These are phyloP conservation scores for Podospora anserina DNA, from an alignment of 495 filamentous ascomycete genomes.

Conservation along the genomic window DNA sequence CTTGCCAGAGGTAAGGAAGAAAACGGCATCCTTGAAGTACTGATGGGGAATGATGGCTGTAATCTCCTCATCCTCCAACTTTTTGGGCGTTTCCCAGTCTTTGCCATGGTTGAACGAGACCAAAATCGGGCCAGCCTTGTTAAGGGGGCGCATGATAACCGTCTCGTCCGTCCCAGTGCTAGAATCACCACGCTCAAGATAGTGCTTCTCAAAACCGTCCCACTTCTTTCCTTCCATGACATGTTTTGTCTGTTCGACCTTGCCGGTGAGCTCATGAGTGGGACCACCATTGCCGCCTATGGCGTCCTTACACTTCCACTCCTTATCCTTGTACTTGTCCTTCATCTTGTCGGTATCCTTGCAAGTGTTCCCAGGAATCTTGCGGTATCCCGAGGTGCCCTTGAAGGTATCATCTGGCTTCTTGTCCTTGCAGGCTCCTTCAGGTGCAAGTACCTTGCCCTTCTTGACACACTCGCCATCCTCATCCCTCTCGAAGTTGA, in stretches of 20 bases:
- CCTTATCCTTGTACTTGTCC: constrained; percentile 58
- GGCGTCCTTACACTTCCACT: constrained; percentile 53
- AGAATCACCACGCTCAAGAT: constrained; percentile 74
- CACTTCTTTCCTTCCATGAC: constrained; percentile 49
- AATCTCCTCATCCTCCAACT: constrained; percentile 61
- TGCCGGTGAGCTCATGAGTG: constrained; percentile 49
- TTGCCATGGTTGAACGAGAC: constrained; percentile 83
- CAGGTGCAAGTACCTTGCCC: constrained; percentile 52
- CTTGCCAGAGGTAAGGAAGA: constrained; percentile 68
- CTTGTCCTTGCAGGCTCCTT: constrained; percentile 62
- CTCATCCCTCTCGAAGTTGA: constrained; percentile 68
- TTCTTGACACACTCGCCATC: constrained; percentile 55
- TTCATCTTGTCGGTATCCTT: constrained; percentile 50
- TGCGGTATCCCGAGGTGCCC: constrained; percentile 83
- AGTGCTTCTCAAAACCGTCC: constrained; percentile 63
- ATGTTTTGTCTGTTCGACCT: constrained; percentile 55
- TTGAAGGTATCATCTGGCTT: constrained; percentile 63
- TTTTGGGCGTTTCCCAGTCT: constrained; percentile 59
- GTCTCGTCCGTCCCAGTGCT: constrained; percentile 71
- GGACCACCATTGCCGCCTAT: constrained; percentile 33
- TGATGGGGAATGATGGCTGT: constrained; percentile 66
- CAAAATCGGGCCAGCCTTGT: constrained; percentile 51
- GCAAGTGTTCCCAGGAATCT: constrained; percentile 89
- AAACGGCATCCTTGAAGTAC: constrained; percentile 77
- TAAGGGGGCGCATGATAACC: constrained; percentile 66